Base-by-base conservation (phyloP, 805 yeast species). In the Zygotorulaspora sp. region DNA sequence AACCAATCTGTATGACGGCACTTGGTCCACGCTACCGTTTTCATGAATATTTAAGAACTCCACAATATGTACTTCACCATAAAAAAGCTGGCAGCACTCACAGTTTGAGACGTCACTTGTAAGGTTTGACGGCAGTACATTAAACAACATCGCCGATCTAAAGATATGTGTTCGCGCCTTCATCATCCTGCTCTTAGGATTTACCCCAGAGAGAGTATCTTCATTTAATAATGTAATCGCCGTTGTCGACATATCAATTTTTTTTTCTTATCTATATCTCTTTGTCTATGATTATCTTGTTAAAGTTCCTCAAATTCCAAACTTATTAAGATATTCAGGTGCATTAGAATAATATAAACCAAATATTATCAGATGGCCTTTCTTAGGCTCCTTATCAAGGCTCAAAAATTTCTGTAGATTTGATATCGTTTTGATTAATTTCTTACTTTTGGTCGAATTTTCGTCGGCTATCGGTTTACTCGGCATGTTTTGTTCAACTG, bases 41-140 rank as follows among this genome's bases (percentile, higher is more conserved):
- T 36, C 44, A 17, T 35, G 41, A 22, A 32, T 30, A 22, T 26
- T 24, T 34, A 50, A 22, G 22, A 43, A 30, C 32, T 52, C 58
- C 15, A 45, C 52, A 8, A 53, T 42, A 10, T 46, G 35, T 22
- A 50, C 41, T 13, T 31, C 32, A 3, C 58, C 57, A 22, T 45
- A 31, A 32, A 52, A 53, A 12, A 53, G 26, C 19, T 36, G 23
- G 25, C 46, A 43, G 25, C 32, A 28, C 31, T 40, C 35, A 19
- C 19, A 33, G 11, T 19, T 22, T 31, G 32, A 27, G 3, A 39
- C 33, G 19, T 41, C 41, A 27, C 30, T 40, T 5, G 45, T 40
- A 8, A 39, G 26, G 16, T 35, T 36, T 11, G 49, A 39, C 31
- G 58, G 58, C 18, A 50, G 35, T 6, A 48, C 50, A 25, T 53